Evolutionary conservation across 2,329 filamentous ascomycete genomes (phyloP), one percentile per base, ranked within the genome.

Genomic region (Aspergillus sp.): DNA sequence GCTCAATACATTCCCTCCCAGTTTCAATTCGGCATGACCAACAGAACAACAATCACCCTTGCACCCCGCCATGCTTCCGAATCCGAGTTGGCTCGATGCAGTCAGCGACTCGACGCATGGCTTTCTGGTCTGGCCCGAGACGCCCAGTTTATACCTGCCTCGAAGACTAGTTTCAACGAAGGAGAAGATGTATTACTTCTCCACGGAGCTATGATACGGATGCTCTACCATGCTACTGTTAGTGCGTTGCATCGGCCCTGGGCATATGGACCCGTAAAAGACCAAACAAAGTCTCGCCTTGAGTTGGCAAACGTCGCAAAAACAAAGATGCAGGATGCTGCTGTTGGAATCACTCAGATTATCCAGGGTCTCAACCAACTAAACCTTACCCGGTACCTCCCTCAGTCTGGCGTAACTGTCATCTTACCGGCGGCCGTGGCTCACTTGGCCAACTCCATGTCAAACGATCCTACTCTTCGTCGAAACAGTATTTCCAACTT

Each of bases 171-270:
- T 48, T 81, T 86, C 12, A 83, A 83, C 2, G 63, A 73, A 21
- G 74, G 75, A n/a, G 76, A 79, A 48, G 72, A 77, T 40, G 75
- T 77, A 2, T 64, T 86, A 6, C 77, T 83, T 49, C 75, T 96
- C 1, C 90, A 96, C 68, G 84, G 90, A 40, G 90, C 89, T n/a
- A 82, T 96, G 51, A 79, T 96, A 27, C 90, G 95, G 73, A 93
- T 96, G 89, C 86, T 95, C 0, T 96, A 93, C 73, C 91, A 91
- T 74, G 93, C 91, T 1, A 95, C 91, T 1, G 82, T 93, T n/a
- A 95, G 91, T 46, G 91, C 91, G 1, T 81, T 96, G 11, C 90
- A 96, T 72, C 86, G 92, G 23, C 92, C 92, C 2, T 91, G 93
- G 66, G 91, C 96, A 59, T 80, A 93, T 41, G 89, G 88, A 0